phyloP scores from a whole-genome alignment of 805 yeast genomes.

The Cyberlindnera petersonii region DNA sequence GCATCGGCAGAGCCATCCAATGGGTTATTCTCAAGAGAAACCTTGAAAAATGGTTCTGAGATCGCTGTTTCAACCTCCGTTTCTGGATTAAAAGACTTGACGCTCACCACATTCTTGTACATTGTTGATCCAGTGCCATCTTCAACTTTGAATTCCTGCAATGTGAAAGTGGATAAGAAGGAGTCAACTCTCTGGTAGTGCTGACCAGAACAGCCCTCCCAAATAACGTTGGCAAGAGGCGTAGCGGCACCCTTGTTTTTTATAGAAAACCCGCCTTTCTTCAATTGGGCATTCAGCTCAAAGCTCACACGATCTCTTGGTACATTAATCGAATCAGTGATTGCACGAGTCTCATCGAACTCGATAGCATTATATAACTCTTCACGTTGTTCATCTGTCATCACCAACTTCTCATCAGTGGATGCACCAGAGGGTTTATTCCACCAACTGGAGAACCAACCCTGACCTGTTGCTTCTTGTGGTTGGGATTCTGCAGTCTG shows the following conservation, averaged over 20 bases:
- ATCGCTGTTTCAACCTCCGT: slow-evolving; percentile 26
- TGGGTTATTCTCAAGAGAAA: slow-evolving; percentile 84
- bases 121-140: slow-evolving; percentile 78
- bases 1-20: slow-evolving; percentile 82
- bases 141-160: slow-evolving; percentile 79
- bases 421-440: slow-evolving; percentile 21
- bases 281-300: slow-evolving; percentile 62
- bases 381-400: slow-evolving; percentile 83
- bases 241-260: slow-evolving; percentile 30
- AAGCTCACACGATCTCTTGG: slow-evolving; percentile 73
- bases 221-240: slow-evolving; percentile 70
- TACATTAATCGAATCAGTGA: slow-evolving; percentile 51
- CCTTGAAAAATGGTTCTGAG: slow-evolving; percentile 69
- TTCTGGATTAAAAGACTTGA: slow-evolving; percentile 55
- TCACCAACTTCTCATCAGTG: slow-evolving; percentile 40
- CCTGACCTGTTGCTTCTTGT: slow-evolving; percentile 28
- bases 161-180: slow-evolving; percentile 61
- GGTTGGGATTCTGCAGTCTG: slow-evolving; percentile 4
- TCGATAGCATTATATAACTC: slow-evolving; percentile 94
- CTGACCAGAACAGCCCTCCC: slow-evolving; percentile 76
- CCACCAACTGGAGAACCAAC: slow-evolving; percentile 77
- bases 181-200: slow-evolving; percentile 79
- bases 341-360: slow-evolving; percentile 61
- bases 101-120: slow-evolving; percentile 86
- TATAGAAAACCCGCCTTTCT: slow-evolving; percentile 74